Conservation (phyloP, 208 protist species). For the Phytomonas sp. region DNA sequence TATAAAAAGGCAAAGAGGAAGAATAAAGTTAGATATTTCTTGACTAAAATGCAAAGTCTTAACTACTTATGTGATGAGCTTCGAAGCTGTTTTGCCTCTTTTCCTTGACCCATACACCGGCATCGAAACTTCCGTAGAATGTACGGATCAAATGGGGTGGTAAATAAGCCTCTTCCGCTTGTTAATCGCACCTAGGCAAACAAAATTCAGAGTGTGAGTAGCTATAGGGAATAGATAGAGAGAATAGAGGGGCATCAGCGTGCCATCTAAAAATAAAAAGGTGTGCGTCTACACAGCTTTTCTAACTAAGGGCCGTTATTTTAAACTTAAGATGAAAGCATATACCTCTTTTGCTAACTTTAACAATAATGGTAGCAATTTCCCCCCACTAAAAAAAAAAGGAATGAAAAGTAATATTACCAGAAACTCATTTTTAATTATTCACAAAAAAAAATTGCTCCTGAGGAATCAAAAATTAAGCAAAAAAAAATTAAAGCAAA, state of each 20-base stretch:
- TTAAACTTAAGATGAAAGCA: not conserved
- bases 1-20: constrained; percentile 5
- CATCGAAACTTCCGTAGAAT: not conserved
- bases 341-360: not conserved
- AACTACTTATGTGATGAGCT: not conserved
- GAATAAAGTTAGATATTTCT: constrained; percentile 3
- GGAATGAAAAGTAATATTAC: constrained; percentile 10
- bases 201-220: not conserved
- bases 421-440: constrained; percentile 1
- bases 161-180: not conserved
- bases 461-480: constrained; percentile 11
- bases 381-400: constrained; percentile 12
- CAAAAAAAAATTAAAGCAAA: constrained; percentile 8
- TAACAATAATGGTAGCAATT: not conserved
- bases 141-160: not conserved
- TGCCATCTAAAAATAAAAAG: not conserved
- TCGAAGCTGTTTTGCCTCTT: not conserved
- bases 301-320: not conserved
- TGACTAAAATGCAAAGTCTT: not conserved
- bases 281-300: not conserved
- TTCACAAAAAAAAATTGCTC: constrained; percentile 5
- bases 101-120: not conserved
- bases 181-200: not conserved
- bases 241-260: not conserved
- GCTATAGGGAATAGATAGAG: not conserved